Base-by-base conservation (phyloP, 2,329 filamentous ascomycete species). In the Clonostachys rhizophaga region DNA sequence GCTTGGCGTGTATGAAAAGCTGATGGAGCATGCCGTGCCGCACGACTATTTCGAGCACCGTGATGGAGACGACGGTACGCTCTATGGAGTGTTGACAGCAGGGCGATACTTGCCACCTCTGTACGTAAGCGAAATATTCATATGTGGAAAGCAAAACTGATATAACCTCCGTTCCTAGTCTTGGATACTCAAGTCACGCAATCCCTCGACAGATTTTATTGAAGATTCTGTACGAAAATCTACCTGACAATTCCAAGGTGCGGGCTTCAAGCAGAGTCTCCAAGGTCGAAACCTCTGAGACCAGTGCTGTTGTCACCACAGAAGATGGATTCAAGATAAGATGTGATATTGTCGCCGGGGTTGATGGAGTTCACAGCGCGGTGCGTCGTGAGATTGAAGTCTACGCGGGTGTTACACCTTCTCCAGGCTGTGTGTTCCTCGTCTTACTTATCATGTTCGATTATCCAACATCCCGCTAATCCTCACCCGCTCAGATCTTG, bases 291-390 rank as follows among this genome's bases (percentile, higher is more conserved):
- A 11, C 48, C 1, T 39, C 43, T 1, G 34, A 45, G 3, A 40
- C 24, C 8, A 10, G 9, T 9, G 24, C 24, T 10, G 24, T 30
- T 30, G 24, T 30, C 24, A 30, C 24, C 24, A 30, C 24, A 30
- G 24, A 30, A 30, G 24, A 50, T 3, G 47, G 51, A 5, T 30
- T 30, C 24, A 47, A 50, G 1, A 68, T 70, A 1, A 50, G 42
- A 2, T 66, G 62, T 2, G 42, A 48, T 4, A 44, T 72, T 1
- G 52, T 71, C 6, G 54, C 70, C 5, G 66, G 68, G 6, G 61
- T 64, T 4, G 69, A 71, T 46, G 68, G 70, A 12, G 58, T 71
- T 14, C 60, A 69, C 48, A 71, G 68, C 54, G 47, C 51, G 3
- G 56, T 67, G 5, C 54, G 70, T 14, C 44, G 53, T 6, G 58